These are phyloP conservation scores for Lyophyllum atratum DNA, from an alignment of 768 basidiomycete species.

Conservation along the genomic window DNA sequence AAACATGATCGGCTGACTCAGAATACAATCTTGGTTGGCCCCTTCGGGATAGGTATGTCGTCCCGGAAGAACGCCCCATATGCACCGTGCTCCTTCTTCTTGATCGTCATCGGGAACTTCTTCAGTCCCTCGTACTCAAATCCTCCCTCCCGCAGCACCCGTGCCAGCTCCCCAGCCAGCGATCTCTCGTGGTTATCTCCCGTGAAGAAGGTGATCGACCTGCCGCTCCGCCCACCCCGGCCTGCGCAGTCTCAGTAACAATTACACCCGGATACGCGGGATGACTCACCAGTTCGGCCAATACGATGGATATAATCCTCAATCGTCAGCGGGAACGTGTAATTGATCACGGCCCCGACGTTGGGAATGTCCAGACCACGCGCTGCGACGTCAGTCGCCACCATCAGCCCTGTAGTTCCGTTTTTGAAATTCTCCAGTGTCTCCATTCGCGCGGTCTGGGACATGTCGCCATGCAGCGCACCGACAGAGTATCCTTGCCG, in stretches of 20 bases:
- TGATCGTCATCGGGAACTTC: constrained; percentile 95
- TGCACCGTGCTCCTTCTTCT: constrained; percentile 89
- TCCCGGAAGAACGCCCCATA: constrained; percentile 88
- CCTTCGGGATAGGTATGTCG: constrained; percentile 58
- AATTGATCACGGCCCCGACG: constrained; percentile 92
- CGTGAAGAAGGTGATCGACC: constrained; percentile 96
- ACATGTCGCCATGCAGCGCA: constrained; percentile 89
- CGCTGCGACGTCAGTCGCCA: constrained; percentile 97
- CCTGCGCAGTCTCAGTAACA: constrained; percentile 44
- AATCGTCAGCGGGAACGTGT: constrained; percentile 96
- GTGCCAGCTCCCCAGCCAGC: constrained; percentile 90
- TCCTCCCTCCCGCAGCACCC: constrained; percentile 86
- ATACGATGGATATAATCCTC: constrained; percentile 93
- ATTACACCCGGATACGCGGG: constrained; percentile 18
- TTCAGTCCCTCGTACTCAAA: constrained; percentile 77
- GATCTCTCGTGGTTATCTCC: constrained; percentile 83
- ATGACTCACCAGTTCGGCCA: constrained; percentile 73
- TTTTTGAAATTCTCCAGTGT: constrained; percentile 85
- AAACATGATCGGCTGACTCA: constrained; percentile 24
- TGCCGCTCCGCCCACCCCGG: constrained; percentile 86
- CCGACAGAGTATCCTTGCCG: constrained; percentile 77
- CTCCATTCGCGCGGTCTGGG: constrained; percentile 80
- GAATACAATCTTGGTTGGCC: constrained; percentile 81
- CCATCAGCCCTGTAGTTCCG: constrained; percentile 78
- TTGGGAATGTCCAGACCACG: constrained; percentile 97